phyloP scores from a whole-genome alignment of 2,329 filamentous ascomycete species.

The Ophiobolus disseminans region DNA sequence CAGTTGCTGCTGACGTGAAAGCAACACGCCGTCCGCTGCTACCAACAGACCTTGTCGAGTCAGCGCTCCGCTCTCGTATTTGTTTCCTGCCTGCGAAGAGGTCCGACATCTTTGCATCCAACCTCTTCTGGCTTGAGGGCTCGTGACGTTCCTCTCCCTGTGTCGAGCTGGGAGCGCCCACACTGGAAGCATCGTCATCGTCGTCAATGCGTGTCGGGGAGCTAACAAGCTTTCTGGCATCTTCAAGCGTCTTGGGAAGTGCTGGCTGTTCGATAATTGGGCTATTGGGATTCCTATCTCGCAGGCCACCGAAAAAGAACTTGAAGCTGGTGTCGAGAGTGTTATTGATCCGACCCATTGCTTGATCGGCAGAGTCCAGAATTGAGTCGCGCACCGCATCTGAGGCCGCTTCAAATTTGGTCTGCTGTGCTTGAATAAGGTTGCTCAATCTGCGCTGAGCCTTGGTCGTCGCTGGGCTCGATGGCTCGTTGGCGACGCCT shows the following conservation, averaged over 20 bases:
- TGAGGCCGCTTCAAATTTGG: conserved; percentile 80
- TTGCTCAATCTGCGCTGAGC: conserved; percentile 83
- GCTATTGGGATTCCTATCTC: conserved; percentile 64
- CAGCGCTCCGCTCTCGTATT: conserved; percentile 75
- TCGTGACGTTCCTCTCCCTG: conserved; percentile 52
- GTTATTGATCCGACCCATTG: conserved; percentile 88
- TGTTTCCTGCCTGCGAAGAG: conserved; percentile 72
- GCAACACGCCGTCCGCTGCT: conserved; percentile 66
- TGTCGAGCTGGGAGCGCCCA: conserved; percentile 61
- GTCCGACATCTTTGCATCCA: conserved; percentile 69
- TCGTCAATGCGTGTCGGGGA: conserved; percentile 63
- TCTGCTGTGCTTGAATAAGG: conserved; percentile 82
- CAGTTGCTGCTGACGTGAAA: conserved; percentile 48
- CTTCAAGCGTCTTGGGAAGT: conserved; percentile 88
- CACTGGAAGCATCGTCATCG: conserved; percentile 59
- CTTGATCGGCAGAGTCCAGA: conserved; percentile 86
- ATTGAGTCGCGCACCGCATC: conserved; percentile 73
- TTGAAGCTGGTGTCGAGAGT: conserved; percentile 93
- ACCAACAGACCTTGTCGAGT: conserved; percentile 72
- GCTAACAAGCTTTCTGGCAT: conserved; percentile 86
- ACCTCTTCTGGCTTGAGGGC: conserved; percentile 37
- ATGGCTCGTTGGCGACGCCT: conserved; percentile 27
- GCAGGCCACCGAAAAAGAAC: conserved; percentile 87
- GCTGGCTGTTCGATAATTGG: conserved; percentile 49
- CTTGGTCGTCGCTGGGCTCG: conserved; percentile 52